phyloP scores from a whole-genome alignment of 2,329 filamentous ascomycete species.

The Claviceps humidiphila region DNA sequence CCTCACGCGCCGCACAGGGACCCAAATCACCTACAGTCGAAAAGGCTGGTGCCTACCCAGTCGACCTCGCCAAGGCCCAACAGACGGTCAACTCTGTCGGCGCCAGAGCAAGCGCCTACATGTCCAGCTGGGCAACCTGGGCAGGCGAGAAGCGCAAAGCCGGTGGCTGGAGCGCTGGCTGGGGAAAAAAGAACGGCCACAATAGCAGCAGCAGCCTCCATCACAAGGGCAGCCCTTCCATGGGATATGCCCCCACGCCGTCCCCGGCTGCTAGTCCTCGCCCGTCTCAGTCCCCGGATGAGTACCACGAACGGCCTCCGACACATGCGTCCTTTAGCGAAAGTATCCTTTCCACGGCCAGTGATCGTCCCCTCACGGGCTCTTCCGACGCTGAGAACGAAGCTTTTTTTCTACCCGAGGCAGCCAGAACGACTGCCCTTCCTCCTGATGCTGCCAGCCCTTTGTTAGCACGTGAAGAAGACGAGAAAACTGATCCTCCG shows the following conservation, averaged over 20 bases:
- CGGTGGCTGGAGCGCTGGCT: conserved; percentile 30
- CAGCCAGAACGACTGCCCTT: background rate
- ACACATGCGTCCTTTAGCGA: conserved; percentile 18
- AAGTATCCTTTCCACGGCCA: conserved; percentile 6
- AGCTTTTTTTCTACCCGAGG: background rate
- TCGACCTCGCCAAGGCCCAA: conserved; percentile 27
- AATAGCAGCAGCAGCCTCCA: conserved; percentile 1
- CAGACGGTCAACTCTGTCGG: conserved; percentile 36
- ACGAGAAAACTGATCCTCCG: conserved; percentile 6
- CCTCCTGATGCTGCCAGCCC: background rate
- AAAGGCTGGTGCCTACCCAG: conserved; percentile 8
- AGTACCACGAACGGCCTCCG: conserved; percentile 17
- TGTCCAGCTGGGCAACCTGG: conserved; percentile 58
- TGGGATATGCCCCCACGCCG: conserved; percentile 16
- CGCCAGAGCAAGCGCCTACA: conserved; percentile 47
- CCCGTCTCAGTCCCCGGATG: conserved; percentile 16
- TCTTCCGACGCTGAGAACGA: background rate
- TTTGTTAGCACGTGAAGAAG: background rate
- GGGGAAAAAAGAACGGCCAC: conserved; percentile 19
- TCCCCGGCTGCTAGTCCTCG: conserved; percentile 23
- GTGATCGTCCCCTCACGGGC: conserved; percentile 1
- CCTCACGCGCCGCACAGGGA: conserved; percentile 9
- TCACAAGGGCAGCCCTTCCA: conserved; percentile 15
- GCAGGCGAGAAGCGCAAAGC: conserved; percentile 61
- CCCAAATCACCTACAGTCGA: conserved; percentile 2